These are phyloP conservation scores for Diaporthe aspalathi DNA, from an alignment of 2,329 filamentous ascomycete genomes.

Conservation along the genomic window DNA sequence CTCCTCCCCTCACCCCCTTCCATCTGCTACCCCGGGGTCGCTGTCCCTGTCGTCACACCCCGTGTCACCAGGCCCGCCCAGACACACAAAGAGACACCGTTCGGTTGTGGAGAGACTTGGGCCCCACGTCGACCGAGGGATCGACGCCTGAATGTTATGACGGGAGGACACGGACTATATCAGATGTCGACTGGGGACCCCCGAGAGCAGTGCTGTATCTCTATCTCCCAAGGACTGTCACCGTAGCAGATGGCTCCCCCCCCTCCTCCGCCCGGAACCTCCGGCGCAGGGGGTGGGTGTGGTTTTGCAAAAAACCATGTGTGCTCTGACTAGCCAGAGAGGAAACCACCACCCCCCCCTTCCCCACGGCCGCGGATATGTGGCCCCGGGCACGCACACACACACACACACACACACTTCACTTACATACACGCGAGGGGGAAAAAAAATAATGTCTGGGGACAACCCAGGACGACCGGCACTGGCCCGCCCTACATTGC, in stretches of 20 bases:
- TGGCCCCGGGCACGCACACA: not conserved
- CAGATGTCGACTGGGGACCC: not conserved
- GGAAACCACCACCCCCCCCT: too few relatives aligned
- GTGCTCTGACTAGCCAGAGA: slow-evolving; percentile 23
- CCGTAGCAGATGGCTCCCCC: not conserved
- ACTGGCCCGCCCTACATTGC: slow-evolving; percentile 24
- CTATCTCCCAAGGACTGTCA: not conserved
- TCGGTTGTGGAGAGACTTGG: slow-evolving; percentile 27
- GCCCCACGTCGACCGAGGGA: slow-evolving; percentile 21
- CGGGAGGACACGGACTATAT: slow-evolving; percentile 3
- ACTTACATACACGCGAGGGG: too few relatives aligned
- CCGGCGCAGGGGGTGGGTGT: slow-evolving; percentile 9
- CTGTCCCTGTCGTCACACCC: slow-evolving; percentile 19
- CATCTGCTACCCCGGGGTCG: not conserved
- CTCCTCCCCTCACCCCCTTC: not conserved
- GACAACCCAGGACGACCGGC: slow-evolving; percentile 15
- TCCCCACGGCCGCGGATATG: slow-evolving; percentile 16
- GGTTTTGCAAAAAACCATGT: too few relatives aligned
- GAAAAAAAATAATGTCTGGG: slow-evolving; percentile 1
- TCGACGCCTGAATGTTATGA: slow-evolving; percentile 26
- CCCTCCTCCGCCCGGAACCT: slow-evolving; percentile 16
- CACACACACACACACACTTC: too few relatives aligned
- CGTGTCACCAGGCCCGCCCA: slow-evolving; percentile 6
- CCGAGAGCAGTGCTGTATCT: not conserved
- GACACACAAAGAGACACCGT: slow-evolving; percentile 19